Conservation (phyloP, 352 stramenopile species). For the Phytophthora sp. region DNA sequence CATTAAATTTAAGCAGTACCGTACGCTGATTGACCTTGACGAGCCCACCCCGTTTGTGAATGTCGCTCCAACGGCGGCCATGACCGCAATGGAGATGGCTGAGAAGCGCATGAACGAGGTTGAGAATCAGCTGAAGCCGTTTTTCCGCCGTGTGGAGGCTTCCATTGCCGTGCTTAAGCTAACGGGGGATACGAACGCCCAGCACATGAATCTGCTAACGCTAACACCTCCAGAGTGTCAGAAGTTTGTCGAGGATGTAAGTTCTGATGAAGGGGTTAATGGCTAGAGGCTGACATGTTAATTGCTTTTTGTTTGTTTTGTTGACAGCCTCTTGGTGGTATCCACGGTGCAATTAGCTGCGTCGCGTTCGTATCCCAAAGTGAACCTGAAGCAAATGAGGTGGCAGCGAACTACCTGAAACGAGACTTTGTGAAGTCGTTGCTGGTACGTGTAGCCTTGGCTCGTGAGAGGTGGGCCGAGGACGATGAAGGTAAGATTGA, state of each 20-base stretch:
- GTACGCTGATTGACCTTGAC: conserved; percentile 51
- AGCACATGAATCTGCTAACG: conserved; percentile 55
- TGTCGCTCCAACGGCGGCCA: conserved; percentile 18
- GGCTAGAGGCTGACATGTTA: conserved; percentile 1
- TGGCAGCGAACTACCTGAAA: conserved; percentile 63
- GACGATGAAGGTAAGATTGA: conserved; percentile 38
- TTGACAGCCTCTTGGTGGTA: conserved; percentile 41
- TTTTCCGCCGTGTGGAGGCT: conserved; percentile 47
- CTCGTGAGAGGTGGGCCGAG: conserved; percentile 53
- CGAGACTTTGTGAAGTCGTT: conserved; percentile 74
- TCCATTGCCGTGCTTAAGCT: conserved; percentile 43
- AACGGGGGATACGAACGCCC: conserved; percentile 20
- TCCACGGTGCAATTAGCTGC: conserved; percentile 57
- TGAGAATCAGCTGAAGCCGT: conserved; percentile 52
- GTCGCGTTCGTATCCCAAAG: conserved; percentile 56
- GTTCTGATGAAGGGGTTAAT: neutral
- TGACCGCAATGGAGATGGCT: conserved; percentile 29
- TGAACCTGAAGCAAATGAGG: conserved; percentile 39
- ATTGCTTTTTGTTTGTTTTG: conserved; percentile 7
- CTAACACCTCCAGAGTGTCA: conserved; percentile 18
- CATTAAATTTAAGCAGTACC: conserved; percentile 45
- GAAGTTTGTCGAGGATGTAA: conserved; percentile 31
- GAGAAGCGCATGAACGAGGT: conserved; percentile 54
- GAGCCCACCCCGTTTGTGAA: conserved; percentile 47
- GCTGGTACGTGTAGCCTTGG: conserved; percentile 57